These are phyloP conservation scores for Candida mesenterica DNA, from an alignment of 1,139 yeast genomes.

Conservation along the genomic window DNA sequence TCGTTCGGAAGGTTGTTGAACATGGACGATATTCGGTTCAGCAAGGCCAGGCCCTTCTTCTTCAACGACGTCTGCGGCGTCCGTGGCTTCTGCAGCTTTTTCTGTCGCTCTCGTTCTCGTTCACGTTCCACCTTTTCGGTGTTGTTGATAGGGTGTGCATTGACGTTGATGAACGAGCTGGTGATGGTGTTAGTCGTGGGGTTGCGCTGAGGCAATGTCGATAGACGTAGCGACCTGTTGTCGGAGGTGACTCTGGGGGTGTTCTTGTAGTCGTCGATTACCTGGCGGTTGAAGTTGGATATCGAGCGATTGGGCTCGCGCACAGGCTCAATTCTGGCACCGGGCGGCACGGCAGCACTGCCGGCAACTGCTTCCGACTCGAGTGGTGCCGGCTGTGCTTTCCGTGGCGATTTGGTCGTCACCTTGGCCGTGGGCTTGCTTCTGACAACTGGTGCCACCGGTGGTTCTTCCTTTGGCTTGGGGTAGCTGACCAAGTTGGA, in stretches of 20 bases:
- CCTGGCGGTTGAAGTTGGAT: neutral
- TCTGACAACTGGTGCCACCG: too few species aligned
- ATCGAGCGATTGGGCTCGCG: neutral
- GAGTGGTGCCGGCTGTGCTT: neutral
- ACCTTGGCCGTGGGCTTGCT: too few species aligned
- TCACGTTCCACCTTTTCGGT: conserved; percentile 2
- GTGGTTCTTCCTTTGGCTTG: conserved; percentile 2
- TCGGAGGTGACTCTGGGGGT: conserved; percentile 34
- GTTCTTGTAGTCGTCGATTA: conserved; percentile 8
- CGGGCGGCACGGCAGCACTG: neutral
- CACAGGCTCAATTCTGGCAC: neutral
- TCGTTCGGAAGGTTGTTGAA: conserved; percentile 50
- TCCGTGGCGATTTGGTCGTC: neutral
- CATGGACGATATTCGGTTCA: conserved; percentile 34
- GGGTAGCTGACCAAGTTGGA: conserved; percentile 37
- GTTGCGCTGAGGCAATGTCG: conserved; percentile 21
- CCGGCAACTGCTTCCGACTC: neutral
- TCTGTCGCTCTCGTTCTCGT: too few species aligned
- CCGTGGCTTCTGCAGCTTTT: conserved; percentile 4
- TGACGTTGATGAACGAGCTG: conserved; percentile 34
- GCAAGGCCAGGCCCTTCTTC: conserved; percentile 15
- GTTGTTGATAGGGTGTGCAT: conserved; percentile 19
- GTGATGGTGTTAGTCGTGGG: conserved; percentile 21
- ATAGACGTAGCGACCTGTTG: conserved; percentile 29
- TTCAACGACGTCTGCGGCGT: conserved; percentile 2